Evolutionary conservation across 345 rosid genomes (phyloP).

Genomic region (Kernera saxatilis): DNA sequence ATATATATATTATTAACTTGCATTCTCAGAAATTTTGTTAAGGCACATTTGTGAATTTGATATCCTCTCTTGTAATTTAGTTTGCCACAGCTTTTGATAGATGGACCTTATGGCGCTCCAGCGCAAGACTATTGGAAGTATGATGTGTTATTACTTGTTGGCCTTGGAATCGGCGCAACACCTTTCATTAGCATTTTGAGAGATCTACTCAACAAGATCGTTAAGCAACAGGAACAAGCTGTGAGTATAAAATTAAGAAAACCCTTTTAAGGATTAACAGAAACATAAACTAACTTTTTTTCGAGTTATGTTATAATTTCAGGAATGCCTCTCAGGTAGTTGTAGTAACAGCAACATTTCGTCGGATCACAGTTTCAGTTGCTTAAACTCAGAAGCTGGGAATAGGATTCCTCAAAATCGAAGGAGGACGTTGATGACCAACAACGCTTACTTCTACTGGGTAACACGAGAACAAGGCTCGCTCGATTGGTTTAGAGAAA

Average conservation of each 20-base stretch:
- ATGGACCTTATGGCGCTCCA: constrained; percentile 94
- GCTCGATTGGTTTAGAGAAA: constrained; percentile 79
- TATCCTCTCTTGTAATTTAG: constrained; percentile 32
- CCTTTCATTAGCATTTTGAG: constrained; percentile 79
- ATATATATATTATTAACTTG: background rate
- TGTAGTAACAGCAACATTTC: constrained; percentile 39
- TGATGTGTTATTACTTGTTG: constrained; percentile 76
- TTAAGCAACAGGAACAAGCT: constrained; percentile 38
- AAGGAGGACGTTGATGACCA: constrained; percentile 40
- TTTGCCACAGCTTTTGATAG: constrained; percentile 39
- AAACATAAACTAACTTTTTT: background rate
- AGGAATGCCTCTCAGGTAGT: constrained; percentile 56
- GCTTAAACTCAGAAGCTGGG: constrained; percentile 30
- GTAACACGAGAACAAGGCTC: constrained; percentile 84
- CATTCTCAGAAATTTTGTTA: background rate
- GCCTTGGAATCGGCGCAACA: constrained; percentile 94
- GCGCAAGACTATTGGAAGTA: constrained; percentile 80
- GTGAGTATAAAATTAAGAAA: constrained; percentile 37
- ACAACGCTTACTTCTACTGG: constrained; percentile 75
- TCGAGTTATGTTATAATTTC: background rate
- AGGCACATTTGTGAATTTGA: background rate
- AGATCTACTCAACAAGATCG: constrained; percentile 50
- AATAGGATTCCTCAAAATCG: constrained; percentile 38
- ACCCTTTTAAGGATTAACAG: background rate
- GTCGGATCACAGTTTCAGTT: constrained; percentile 57